Evolutionary conservation across 78 protist species (phyloP).

Genomic region (Acrasis kona): DNA sequence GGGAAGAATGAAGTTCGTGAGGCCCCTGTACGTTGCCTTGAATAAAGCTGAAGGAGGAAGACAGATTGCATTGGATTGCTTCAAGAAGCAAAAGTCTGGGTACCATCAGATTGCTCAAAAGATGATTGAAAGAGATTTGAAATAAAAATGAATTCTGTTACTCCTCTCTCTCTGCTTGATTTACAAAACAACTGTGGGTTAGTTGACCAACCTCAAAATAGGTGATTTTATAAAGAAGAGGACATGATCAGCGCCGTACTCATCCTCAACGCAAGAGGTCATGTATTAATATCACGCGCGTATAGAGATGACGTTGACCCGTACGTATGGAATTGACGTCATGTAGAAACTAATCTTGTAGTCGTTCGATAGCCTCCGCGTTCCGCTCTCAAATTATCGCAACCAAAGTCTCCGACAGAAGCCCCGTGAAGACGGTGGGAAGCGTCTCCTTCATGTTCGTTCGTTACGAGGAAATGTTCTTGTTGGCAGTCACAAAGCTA

Average conservation of each 20-base stretch:
- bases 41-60: too few relatives aligned
- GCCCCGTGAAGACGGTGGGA: conserved; percentile 68
- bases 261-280: conserved; percentile 76
- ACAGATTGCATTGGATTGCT: too few relatives aligned
- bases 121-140: too few relatives aligned
- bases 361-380: conserved; percentile 66
- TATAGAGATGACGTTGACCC: conserved; percentile 64
- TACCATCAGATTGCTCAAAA: too few relatives aligned
- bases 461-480: conserved; percentile 49
- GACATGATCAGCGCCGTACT: conserved; percentile 76
- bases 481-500: conserved; percentile 70
- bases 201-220: too few relatives aligned
- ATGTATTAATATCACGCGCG: conserved; percentile 63
- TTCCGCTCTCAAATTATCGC: conserved; percentile 28
- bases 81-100: too few relatives aligned
- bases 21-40: too few relatives aligned
- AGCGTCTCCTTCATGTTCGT: conserved; percentile 67
- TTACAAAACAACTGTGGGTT: too few relatives aligned
- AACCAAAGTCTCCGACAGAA: conserved; percentile 11
- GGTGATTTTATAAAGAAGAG: too few relatives aligned
- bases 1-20: too few relatives aligned
- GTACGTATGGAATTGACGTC: conserved; percentile 6
- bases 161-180: too few relatives aligned
- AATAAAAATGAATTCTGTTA: too few relatives aligned
- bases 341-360: conserved; percentile 1